A percentile compares a stretch with the other conserved stretches of the same genome.
Conservation (phyloP, 1,284 basidiomycete species). For the Takashimella koratensis region DNA sequence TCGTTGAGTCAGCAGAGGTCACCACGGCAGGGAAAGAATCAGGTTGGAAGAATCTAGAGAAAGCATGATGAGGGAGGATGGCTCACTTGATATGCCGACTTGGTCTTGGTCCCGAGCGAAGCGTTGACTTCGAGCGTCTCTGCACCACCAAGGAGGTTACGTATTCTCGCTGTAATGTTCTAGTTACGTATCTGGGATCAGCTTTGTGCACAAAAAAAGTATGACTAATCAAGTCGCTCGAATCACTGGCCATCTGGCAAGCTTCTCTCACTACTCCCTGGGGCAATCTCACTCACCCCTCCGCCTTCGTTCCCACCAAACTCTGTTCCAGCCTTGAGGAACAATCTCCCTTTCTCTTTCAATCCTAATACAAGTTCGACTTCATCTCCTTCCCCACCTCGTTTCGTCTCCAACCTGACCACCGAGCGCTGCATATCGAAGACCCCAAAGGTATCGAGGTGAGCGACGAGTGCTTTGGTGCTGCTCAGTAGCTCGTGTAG, state of each 20-base stretch:
- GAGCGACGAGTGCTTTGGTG: constrained; percentile 61
- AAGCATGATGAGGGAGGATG: neutral
- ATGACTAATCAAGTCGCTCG: no score
- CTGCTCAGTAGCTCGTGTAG: constrained; percentile 66
- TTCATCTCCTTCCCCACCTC: constrained; percentile 62
- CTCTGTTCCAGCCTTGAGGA: constrained; percentile 82
- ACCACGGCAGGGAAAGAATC: no score
- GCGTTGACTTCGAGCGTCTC: constrained; percentile 82
- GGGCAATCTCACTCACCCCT: constrained; percentile 58
- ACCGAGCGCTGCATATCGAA: constrained; percentile 60
- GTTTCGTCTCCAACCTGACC: constrained; percentile 65
- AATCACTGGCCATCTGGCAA: neutral
- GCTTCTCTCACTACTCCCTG: neutral
- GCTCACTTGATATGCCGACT: constrained; percentile 70
- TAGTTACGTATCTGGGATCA: constrained; percentile 29
- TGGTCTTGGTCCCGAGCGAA: constrained; percentile 83
- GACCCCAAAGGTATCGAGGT: constrained; percentile 67
- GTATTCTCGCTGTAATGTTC: constrained; percentile 72
- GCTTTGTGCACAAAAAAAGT: neutral
- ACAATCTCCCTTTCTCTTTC: constrained; percentile 72
- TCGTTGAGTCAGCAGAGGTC: no score
- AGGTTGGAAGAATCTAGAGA: no score
- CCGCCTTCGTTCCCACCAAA: constrained; percentile 91
- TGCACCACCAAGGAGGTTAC: constrained; percentile 88
- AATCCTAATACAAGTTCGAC: constrained; percentile 82